Conservation (phyloP, 768 basidiomycete genomes). For the Peribolospora kevripleyi region DNA sequence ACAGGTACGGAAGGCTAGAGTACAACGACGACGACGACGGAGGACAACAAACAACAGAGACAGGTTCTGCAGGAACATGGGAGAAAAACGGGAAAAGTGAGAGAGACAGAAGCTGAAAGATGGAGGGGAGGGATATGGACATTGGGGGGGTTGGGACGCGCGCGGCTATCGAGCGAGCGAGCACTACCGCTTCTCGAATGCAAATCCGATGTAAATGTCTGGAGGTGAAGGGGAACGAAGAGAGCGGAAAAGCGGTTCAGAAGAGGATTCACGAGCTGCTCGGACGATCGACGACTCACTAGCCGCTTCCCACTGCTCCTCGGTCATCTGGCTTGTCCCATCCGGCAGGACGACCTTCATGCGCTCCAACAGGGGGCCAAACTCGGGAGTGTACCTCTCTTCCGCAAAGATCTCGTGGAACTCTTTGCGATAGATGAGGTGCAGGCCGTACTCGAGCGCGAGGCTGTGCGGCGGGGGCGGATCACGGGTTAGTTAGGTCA, state of each 20-base stretch:
- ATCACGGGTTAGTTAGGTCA: background rate
- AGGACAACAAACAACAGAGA: no score
- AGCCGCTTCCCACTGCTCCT: slow-evolving; percentile 95
- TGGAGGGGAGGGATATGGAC: no score
- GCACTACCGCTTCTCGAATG: slow-evolving; percentile 29
- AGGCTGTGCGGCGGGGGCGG: slow-evolving; percentile 28
- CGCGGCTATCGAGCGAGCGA: no score
- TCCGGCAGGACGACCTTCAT: slow-evolving; percentile 79
- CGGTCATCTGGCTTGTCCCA: slow-evolving; percentile 77
- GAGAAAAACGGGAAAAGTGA: no score
- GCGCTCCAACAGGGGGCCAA: slow-evolving; percentile 50
- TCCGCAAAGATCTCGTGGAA: slow-evolving; percentile 76
- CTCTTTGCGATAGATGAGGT: slow-evolving; percentile 52
- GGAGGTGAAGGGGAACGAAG: background rate
- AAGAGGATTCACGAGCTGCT: background rate
- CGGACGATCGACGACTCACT: slow-evolving; percentile 33
- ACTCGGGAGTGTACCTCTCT: slow-evolving; percentile 54
- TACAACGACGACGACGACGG: no score
- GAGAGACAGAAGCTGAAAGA: no score
- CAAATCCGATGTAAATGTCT: slow-evolving; percentile 90
- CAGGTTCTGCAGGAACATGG: no score
- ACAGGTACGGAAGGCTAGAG: no score
- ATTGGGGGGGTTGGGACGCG: no score
- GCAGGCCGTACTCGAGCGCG: slow-evolving; percentile 55
- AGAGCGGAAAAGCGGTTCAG: background rate